Conservation (phyloP, 2,329 filamentous ascomycete genomes). For the Cercospora brassicicola region DNA sequence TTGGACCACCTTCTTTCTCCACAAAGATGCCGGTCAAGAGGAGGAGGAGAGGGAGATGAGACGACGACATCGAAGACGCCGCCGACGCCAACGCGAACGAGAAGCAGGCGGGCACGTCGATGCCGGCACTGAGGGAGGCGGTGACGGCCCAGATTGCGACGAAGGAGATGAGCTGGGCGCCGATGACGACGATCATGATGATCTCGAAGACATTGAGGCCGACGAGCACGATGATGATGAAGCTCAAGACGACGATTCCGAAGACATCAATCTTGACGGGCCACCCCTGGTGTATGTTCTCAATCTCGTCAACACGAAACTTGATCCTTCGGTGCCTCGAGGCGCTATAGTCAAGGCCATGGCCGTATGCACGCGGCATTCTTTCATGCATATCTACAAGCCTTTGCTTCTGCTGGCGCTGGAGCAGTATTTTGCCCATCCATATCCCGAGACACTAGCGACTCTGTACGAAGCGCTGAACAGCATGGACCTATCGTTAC, state of each 20-base stretch:
- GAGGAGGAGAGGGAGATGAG: conserved; percentile 68
- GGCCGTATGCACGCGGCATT: conserved; percentile 97
- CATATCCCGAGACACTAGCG: conserved; percentile 81
- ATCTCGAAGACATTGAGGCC: conserved; percentile 44
- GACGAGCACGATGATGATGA: conserved; percentile 53
- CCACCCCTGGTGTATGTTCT: conserved; percentile 94
- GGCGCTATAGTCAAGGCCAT: conserved; percentile 96
- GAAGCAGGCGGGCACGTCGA: background rate
- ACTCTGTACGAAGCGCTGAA: conserved; percentile 91
- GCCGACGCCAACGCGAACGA: background rate
- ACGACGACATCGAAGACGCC: conserved; percentile 47
- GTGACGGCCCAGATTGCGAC: conserved; percentile 48
- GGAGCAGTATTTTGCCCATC: conserved; percentile 95
- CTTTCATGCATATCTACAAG: conserved; percentile 98
- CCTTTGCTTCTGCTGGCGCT: conserved; percentile 85
- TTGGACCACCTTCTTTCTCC: conserved; percentile 98
- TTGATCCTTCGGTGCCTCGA: conserved; percentile 87
- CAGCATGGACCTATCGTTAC: conserved; percentile 90
- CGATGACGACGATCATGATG: conserved; percentile 49
- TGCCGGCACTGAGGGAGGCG: conserved; percentile 3
- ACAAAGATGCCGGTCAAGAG: conserved; percentile 86
- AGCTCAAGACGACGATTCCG: conserved; percentile 49
- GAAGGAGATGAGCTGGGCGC: conserved; percentile 51
- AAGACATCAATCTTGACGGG: conserved; percentile 66
- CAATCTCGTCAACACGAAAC: conserved; percentile 96